Conservation (phyloP, 176 grass and related monocot genomes). For the Thalia dealbata region DNA sequence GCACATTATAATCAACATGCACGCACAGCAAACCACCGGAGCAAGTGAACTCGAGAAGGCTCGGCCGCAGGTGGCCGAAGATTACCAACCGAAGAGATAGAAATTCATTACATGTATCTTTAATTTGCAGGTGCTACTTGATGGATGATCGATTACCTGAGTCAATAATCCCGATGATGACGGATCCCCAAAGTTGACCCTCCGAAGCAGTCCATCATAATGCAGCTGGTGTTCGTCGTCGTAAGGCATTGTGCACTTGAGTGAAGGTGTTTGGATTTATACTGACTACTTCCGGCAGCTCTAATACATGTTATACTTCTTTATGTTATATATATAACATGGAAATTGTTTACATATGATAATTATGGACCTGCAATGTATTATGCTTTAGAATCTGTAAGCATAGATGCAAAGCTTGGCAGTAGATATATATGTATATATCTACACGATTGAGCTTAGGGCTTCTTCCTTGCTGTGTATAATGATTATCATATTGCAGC, state of each 20-base stretch:
- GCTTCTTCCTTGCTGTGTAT: conserved; percentile 32
- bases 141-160: no score
- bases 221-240: neutral
- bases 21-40: no score
- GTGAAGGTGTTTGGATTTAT: conserved; percentile 21
- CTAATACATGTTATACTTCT: neutral
- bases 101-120: no score
- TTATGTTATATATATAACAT: neutral
- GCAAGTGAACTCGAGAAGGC: no score
- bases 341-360: no score
- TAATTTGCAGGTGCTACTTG: no score
- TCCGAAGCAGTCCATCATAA: conserved; percentile 7
- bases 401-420: conserved; percentile 56
- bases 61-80: no score
- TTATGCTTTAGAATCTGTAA: conserved; percentile 38
- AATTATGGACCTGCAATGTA: conserved; percentile 27
- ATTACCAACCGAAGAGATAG: no score
- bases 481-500: no score
- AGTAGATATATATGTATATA: conserved; percentile 57
- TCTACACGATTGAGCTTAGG: conserved; percentile 34
- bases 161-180: conserved; percentile 63
- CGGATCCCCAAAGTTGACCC: conserved; percentile 32
- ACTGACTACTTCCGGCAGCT: neutral
- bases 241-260: conserved; percentile 13
- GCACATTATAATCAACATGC: no score